phyloP scores from a whole-genome alignment of 257 asterid genomes.

The Vinca minor region DNA sequence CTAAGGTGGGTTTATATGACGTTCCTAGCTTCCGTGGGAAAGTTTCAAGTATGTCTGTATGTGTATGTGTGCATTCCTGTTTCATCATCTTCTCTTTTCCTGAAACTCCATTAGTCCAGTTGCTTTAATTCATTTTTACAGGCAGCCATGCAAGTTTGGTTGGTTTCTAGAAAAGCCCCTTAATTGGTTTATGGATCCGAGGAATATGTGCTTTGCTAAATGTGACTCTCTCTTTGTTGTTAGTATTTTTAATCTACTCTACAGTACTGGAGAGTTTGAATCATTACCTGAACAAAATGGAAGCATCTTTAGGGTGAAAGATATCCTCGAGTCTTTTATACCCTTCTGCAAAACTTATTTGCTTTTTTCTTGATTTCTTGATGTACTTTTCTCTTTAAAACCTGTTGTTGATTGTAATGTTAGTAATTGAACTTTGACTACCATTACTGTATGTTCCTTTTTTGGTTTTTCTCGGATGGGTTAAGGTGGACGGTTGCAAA shows the following conservation, averaged over 20 bases:
- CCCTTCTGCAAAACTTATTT: background rate
- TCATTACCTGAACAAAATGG: background rate
- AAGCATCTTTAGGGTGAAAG: background rate
- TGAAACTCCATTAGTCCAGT: background rate
- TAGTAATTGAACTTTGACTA: background rate
- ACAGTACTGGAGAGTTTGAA: background rate
- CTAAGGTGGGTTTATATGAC: conserved; percentile 53
- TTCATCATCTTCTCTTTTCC: background rate
- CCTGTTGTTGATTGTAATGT: background rate
- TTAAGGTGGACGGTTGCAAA: background rate
- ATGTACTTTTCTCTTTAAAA: background rate
- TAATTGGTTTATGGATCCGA: background rate
- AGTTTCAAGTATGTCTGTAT: background rate
- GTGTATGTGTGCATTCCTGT: no score
- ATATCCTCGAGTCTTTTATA: background rate
- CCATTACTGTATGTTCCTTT: background rate
- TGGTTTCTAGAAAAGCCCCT: background rate
- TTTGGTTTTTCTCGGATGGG: background rate
- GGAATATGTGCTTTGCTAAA: background rate
- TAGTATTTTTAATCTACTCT: background rate
- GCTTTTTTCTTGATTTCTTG: background rate
- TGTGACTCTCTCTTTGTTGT: background rate
- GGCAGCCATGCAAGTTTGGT: background rate
- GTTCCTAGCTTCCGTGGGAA: background rate
- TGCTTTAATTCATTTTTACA: background rate